Conservation (phyloP, 441 rosid species). For the Gossypium gossypioides region DNA sequence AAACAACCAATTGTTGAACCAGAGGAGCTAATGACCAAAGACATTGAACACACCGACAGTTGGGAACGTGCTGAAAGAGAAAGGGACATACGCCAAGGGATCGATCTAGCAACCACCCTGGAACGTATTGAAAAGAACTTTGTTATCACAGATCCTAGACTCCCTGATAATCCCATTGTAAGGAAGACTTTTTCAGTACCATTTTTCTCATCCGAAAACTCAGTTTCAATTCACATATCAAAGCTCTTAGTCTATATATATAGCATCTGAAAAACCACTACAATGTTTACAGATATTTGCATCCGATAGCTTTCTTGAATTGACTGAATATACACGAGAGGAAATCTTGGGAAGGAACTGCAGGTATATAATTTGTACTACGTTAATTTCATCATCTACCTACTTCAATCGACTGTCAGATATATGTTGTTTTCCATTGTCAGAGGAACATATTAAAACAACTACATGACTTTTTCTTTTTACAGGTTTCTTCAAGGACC, state of each 20-base stretch:
- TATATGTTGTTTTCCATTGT: neutral
- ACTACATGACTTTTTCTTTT: neutral
- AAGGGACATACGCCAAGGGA: conserved; percentile 82
- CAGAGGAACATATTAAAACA: conserved; percentile 1
- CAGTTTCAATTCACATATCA: neutral
- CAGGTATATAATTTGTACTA: conserved; percentile 38
- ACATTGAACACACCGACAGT: conserved; percentile 38
- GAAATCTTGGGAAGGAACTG: conserved; percentile 95
- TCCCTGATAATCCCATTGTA: conserved; percentile 90
- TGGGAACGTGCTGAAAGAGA: conserved; percentile 64
- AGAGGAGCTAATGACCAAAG: conserved; percentile 63
- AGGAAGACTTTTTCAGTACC: conserved; percentile 12
- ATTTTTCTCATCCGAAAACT: neutral
- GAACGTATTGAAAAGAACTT: conserved; percentile 96
- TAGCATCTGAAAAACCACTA: neutral
- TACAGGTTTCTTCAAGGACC: conserved; percentile 97
- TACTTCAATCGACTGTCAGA: neutral
- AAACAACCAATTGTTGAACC: conserved; percentile 41
- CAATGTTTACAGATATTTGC: conserved; percentile 71
- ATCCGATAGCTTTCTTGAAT: conserved; percentile 88
- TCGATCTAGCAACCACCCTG: conserved; percentile 88
- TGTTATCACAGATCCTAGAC: conserved; percentile 90
- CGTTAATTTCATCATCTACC: neutral
- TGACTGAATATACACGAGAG: conserved; percentile 83
- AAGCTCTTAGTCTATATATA: neutral